Evolutionary conservation across 2,329 filamentous ascomycete species (phyloP), one percentile per base, ranked within the genome.

Genomic region (Aspergillus cejpii): DNA sequence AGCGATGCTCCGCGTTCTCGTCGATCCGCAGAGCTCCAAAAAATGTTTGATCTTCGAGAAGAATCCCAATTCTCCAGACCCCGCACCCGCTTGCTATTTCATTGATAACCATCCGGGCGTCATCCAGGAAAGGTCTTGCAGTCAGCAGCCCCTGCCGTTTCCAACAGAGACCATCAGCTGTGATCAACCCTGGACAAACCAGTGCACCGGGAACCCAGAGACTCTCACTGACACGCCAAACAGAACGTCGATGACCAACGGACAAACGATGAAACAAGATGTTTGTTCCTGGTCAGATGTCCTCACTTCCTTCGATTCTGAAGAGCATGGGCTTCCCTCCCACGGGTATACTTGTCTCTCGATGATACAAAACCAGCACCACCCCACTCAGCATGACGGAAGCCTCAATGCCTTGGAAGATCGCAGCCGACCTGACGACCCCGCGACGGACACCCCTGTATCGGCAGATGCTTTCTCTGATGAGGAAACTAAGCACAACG

Each of bases 1-100:
- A 51, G 43, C 50, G 39, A 57, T 53, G 47, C 37, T 51, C 43
- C 47, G 45, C 39, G 40, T 51, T 29, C 45, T 50, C 27, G 37
- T 41, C 40, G 40, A 38, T 37, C 36, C 50, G n/a, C 40, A 45
- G 34, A 42, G 33, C 33, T 47, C 29, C 37, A 40, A 46, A 29
- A 28, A 43, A 39, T 34, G 41, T 24, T 23, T 46, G 21, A 21
- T 24, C 17, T 40, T 45, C 38, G 41, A 46, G 29, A 47, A 39
- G 29, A 43, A 43, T 15, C 14, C 38, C 23, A n/a, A 48, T 43
- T 31, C 37, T 33, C 27, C 39, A 28, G 6, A 43, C 39, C 33
- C 41, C 23, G 36, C 11, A 21, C 31, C 43, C 15, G 24, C 15
- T n/a, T 20, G 33, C 20, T 38, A 29, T 23, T 39, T 44, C n/a